Conservation (phyloP, 208 protist species). For the Crithidia sp. region DNA sequence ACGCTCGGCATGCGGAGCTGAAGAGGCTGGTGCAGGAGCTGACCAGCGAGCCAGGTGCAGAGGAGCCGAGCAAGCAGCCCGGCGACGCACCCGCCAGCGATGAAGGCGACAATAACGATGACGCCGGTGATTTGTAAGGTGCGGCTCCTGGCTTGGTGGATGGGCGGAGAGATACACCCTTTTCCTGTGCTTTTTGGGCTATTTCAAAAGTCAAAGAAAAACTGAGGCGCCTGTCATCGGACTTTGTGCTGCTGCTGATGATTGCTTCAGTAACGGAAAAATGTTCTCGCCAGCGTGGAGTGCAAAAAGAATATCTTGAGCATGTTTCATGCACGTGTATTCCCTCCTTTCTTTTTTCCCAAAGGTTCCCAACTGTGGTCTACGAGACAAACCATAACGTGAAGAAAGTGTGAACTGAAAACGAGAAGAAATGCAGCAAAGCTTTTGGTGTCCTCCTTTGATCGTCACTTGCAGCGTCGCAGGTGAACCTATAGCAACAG, state of each 20-base stretch:
- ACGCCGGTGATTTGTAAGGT: conserved; percentile 42
- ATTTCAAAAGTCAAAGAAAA: background rate
- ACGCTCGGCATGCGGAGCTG: conserved; percentile 47
- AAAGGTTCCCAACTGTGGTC: too few species aligned
- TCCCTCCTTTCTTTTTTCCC: too few species aligned
- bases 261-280: background rate
- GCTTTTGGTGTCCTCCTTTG: too few species aligned
- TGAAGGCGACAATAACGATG: conserved; percentile 7
- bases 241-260: conserved; percentile 7
- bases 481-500: too few species aligned
- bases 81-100: background rate
- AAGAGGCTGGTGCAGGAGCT: conserved; percentile 43
- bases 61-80: background rate
- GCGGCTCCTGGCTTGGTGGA: background rate
- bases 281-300: too few species aligned
- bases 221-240: background rate
- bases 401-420: too few species aligned
- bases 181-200: conserved; percentile 1
- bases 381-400: too few species aligned
- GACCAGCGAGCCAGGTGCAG: conserved; percentile 12
- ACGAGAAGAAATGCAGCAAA: too few species aligned
- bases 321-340: too few species aligned
- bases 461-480: too few species aligned
- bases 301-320: too few species aligned
- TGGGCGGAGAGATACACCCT: background rate